Evolutionary conservation across 1,284 basidiomycete genomes (phyloP), one percentile per base, ranked within the genome.

Genomic region (Leucoagaricus sp.): DNA sequence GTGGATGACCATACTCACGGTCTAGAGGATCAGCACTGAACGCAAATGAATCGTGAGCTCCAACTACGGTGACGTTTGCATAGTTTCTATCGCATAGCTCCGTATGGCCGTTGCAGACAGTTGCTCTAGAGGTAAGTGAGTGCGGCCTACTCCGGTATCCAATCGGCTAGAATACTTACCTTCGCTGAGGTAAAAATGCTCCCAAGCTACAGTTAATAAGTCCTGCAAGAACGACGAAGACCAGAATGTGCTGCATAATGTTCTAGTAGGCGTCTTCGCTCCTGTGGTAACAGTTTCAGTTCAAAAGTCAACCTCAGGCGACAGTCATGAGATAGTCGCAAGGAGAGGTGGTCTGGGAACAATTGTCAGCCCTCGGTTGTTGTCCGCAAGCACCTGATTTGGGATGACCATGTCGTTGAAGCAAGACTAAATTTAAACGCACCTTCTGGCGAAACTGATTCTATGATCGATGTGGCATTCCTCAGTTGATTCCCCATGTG

Each of bases 1-100:
- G 9, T 25, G 5, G 13, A 6, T 1, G 7, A 15, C 9, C 3
- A 25, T 34, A 74, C 79, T 42, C 58, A 82, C 82, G 70, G 8
- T 69, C 72, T n/a, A 84, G 60, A 15, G 79, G 75, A 61, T 84
- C 76, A 0, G 62, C 58, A 63, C 76, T 80, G 62, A 84, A 83
- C 2, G 83, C 84, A 63, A 84, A 90, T 7, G 83, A 86, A 70
- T 92, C 81, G 69, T 92, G 89, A 4, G 88, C 80, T 45, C 87
- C 87, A 23, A 89, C 64, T 64, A 82, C 85, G 0, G 87, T 89
- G 23, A 80, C 72, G 59, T 82, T 83, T 6, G 77, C 82, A 69
- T 90, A 92, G 23, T 69, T 72, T 36, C 83, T 75, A 53, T 72
- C 64, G 69, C 89, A 92, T 19, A 88, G 74, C 62, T 83, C 79